Base-by-base conservation (phyloP, 768 basidiomycete genomes). In the Tubosaeta brunneosetosa region DNA sequence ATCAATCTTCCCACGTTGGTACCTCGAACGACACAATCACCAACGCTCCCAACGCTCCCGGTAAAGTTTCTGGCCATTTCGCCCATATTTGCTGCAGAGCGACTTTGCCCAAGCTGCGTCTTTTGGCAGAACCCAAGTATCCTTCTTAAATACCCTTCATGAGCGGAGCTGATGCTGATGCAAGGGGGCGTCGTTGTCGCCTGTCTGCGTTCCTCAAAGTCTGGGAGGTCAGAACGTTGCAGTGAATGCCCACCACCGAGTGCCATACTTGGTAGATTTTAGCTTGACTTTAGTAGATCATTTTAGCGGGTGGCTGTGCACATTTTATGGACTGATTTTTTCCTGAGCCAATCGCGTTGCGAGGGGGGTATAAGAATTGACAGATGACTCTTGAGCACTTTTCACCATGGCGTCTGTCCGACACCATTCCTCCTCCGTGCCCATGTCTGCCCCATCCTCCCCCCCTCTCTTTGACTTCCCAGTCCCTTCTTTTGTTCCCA, bases 11-110 rank as follows among this genome's bases (percentile, higher is more conserved):
- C 66, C 79, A 79, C 57, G 58, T 68, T 22, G 77, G 77, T 13
- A 33, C 59, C 25, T 70, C 64, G 47, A 80, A 80, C 55, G 63
- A 63, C 53, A 77, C 78, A 12, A 69, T 81, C 43, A 53, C 69
- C 31, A 74, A 74, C 56, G 19, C 60, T 1, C 61, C 69, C 12
- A 32, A 67, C 41, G 76, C 80, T 4, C 37, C 67, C 1, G 80
- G 79, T 36, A 66, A 68, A 48, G 68, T 66, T 17, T 81, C 78
- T 53, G 71, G 78, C 55, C 70, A 78, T 6, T 73, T 82, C 67
- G 73, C 77, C 54, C 62, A 77, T 58, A 81, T 85, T 51, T 84
- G 80, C 69, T 86, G 34, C 84, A 85, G 62, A 85, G 84, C 64
- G 76, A 84, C 58, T 86, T 70, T 53, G 62, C 56, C 9, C 60